A percentile compares a stretch with the other conserved stretches of the same genome.
phyloP scores from a whole-genome alignment of 805 yeast species.

The Candida krabiensis region DNA sequence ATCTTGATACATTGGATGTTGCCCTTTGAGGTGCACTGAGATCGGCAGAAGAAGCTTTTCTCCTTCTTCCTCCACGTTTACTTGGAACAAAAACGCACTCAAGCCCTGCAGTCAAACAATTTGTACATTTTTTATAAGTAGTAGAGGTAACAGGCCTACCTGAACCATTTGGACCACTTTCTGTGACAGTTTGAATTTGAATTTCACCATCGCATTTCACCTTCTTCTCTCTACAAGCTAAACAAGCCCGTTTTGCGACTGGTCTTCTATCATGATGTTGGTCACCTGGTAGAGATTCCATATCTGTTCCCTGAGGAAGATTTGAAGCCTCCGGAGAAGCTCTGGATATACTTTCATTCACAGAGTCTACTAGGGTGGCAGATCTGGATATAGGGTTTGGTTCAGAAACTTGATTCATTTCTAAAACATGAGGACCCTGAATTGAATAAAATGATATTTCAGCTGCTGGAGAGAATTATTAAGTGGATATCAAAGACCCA shows the following conservation, averaged over 20 bases:
- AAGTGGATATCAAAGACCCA: no score
- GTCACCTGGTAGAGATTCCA: no score
- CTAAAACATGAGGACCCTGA: no score
- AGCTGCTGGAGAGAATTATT: no score
- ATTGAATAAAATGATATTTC: no score
- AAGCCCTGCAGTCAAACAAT: slow-evolving; percentile 44
- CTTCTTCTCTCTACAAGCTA: slow-evolving; percentile 64
- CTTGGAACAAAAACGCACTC: slow-evolving; percentile 59
- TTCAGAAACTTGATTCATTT: slow-evolving; percentile 6
- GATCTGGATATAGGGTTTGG: no score
- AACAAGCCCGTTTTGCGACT: slow-evolving; percentile 62
- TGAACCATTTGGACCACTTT: slow-evolving; percentile 6
- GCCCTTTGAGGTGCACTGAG: slow-evolving; percentile 4
- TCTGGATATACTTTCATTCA: no score
- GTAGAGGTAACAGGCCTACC: slow-evolving; percentile 14
- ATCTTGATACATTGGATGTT: background rate
- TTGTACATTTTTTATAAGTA: slow-evolving; percentile 42
- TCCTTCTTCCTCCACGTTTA: slow-evolving; percentile 57
- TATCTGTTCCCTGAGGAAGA: no score
- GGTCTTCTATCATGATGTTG: slow-evolving; percentile 35
- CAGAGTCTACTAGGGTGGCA: no score
- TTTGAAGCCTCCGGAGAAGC: no score
- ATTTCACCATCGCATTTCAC: slow-evolving; percentile 66
- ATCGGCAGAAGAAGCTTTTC: slow-evolving; percentile 25
- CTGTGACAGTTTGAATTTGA: slow-evolving; percentile 17